These are phyloP conservation scores for Maudiozyma saulgeensis DNA, from an alignment of 805 yeast genomes.

Conservation along the genomic window DNA sequence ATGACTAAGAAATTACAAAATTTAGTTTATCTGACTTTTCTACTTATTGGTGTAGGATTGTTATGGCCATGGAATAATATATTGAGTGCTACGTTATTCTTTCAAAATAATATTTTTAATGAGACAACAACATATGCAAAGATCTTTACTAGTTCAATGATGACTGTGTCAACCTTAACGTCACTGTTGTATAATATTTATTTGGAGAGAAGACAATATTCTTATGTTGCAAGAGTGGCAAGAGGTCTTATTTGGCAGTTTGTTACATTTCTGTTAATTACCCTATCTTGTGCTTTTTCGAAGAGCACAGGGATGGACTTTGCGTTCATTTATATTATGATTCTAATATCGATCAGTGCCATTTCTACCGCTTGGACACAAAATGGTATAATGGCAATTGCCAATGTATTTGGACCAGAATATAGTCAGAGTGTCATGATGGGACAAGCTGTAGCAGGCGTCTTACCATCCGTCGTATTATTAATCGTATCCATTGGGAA, in stretches of 20 bases:
- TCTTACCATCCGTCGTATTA: conserved; percentile 59
- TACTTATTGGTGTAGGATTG: conserved; percentile 63
- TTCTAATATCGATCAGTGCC: conserved; percentile 54
- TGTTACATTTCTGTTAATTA: conserved; percentile 47
- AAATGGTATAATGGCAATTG: conserved; percentile 84
- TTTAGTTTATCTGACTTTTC: conserved; percentile 45
- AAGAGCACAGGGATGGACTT: conserved; percentile 12
- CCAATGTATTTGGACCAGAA: conserved; percentile 61
- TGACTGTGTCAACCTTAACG: conserved; percentile 71
- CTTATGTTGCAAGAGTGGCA: conserved; percentile 45
- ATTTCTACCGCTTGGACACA: conserved; percentile 77
- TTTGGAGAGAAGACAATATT: conserved; percentile 56
- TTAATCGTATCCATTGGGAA: conserved; percentile 38
- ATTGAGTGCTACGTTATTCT: conserved; percentile 76
- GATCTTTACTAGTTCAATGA: conserved; percentile 72
- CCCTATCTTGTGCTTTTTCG: conserved; percentile 24
- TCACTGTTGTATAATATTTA: conserved; percentile 51
- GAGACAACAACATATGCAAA: conserved; percentile 42
- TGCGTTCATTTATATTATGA: conserved; percentile 45
- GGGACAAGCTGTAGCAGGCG: conserved; percentile 93
- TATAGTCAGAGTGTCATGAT: conserved; percentile 88
- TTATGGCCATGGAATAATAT: conserved; percentile 98
- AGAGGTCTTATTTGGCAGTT: conserved; percentile 54
- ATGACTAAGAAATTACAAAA: conserved; percentile 14
- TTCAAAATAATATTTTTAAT: conserved; percentile 46